A percentile compares a stretch with the other conserved stretches of the same genome.
These are phyloP conservation scores for Volvox reticuliferus DNA, from an alignment of 139 green algal genomes.

Conservation along the genomic window DNA sequence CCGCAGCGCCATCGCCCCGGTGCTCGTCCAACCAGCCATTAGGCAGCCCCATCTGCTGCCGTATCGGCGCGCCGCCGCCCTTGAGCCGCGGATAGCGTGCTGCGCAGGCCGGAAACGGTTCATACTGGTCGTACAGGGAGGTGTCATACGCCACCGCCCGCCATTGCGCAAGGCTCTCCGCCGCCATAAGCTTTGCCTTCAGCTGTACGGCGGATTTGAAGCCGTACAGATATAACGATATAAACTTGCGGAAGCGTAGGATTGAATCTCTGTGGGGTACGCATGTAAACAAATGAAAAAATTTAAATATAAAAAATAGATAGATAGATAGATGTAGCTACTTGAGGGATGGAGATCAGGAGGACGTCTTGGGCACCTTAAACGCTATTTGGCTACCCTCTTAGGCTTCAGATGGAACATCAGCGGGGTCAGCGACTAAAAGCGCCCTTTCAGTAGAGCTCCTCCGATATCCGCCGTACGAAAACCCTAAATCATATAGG, in stretches of 20 bases:
- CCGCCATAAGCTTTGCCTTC: slow-evolving; percentile 37
- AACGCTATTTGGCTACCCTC: no score
- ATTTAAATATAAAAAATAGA: no score
- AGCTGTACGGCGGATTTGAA: slow-evolving; percentile 45
- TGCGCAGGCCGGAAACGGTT: slow-evolving; percentile 12
- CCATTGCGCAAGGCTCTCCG: slow-evolving; percentile 47
- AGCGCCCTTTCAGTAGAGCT: no score
- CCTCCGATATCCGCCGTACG: no score
- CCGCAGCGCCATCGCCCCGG: not conserved
- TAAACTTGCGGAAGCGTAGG: slow-evolving; percentile 61
- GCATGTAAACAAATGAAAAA: not conserved
- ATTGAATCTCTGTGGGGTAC: slow-evolving; percentile 20
- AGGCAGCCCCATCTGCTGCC: slow-evolving; percentile 51
- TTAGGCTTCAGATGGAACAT: no score
- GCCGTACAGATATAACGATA: slow-evolving; percentile 58
- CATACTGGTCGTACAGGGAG: slow-evolving; percentile 29
- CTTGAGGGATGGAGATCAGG: no score
- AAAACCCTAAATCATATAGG: no score
- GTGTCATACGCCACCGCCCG: slow-evolving; percentile 21
- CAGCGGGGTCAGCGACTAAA: no score
- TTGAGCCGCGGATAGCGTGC: slow-evolving; percentile 49
- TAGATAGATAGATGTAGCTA: no score
- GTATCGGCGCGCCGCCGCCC: slow-evolving; percentile 1
- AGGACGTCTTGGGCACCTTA: no score
- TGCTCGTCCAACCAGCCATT: slow-evolving; percentile 44